Base-by-base conservation (phyloP, 371 early-diverging fungal species). In the Phascolomyces articulosus region DNA sequence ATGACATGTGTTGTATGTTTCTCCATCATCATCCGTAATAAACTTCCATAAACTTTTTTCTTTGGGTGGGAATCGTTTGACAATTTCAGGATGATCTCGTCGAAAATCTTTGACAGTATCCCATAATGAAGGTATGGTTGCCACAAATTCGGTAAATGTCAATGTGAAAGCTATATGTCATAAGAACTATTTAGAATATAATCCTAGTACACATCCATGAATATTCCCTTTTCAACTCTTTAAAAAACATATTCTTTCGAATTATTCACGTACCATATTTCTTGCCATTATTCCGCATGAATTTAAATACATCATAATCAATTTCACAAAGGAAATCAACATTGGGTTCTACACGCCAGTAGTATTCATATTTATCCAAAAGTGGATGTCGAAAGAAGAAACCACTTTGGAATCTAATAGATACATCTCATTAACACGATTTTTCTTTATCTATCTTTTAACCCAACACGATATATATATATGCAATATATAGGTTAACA, bases 321-420 rank as follows among this genome's bases (percentile, higher is more conserved):
- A 98, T 80, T 55, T 96, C 90, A 70, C 98, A 99, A 53, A 80
- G 87, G 63, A 94, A 96, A 47, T 90, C 80, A 16, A 97, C 96
- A 26, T 88, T 91, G 2, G 99, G 99, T 69, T 99, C 99, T 1
- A 99, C 88, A 21, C 99, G 80, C 96, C 99, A 99, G 75, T 97
- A 99, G 73, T 90, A 98, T 55, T 96, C 93, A 60, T 89, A 94
- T 28, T 87, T 75, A n/a, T 83, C 71, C 63, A 96, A 68, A 9
- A 93, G 70, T 20, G 89, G 91, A 70, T 97, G 96, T 65, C 84
- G 70, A 76, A 86, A 95, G 69, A 99, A 95, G 69, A 93, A 89
- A 1, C 98, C 97, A 3, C 96, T 96, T 59, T 87, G 84, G 60
- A 79, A 88, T 41, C 84, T 81, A 24, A 65, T 68, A 15, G 3